Percentiles rank a stretch among this genome's conserved stretches.
Evolutionary conservation across 2,329 filamentous ascomycete genomes (phyloP).

Genomic region (Sporothrix brasiliensis): DNA sequence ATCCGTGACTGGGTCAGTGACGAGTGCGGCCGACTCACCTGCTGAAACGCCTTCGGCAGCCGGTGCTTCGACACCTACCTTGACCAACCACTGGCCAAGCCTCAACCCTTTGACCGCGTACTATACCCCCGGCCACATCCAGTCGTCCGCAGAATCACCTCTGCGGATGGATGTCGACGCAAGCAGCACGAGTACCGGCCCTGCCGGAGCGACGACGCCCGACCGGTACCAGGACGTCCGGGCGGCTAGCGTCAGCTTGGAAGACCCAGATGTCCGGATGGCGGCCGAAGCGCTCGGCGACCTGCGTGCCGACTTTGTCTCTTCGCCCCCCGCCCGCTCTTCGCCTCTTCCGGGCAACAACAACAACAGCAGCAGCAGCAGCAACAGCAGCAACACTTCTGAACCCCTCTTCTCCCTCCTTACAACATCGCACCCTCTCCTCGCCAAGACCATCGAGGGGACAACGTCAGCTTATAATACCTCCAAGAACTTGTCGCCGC

Average conservation of each 20-base stretch:
- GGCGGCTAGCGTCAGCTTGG: conserved; percentile 59
- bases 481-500: conserved; percentile 87
- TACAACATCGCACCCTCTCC: conserved; percentile 82
- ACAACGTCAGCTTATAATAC: conserved; percentile 83
- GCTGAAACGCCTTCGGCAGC: conserved; percentile 8
- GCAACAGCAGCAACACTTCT: conserved; percentile 46
- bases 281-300: conserved; percentile 77
- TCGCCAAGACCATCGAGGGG: conserved; percentile 81
- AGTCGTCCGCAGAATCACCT: conserved; percentile 51
- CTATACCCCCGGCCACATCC: conserved; percentile 50
- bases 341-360: conserved; percentile 46
- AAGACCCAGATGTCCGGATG: conserved; percentile 68
- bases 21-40: conserved; percentile 13
- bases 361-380: conserved; percentile 43
- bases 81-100: conserved; percentile 51
- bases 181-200: conserved; percentile 45
- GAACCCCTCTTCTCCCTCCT: conserved; percentile 86
- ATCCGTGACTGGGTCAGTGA: conserved; percentile 23
- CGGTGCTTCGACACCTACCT: conserved; percentile 33
- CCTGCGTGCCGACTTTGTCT: conserved; percentile 68
- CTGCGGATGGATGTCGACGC: conserved; percentile 55
- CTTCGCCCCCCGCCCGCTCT: conserved; percentile 59
- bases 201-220: conserved; percentile 46
- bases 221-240: conserved; percentile 50
- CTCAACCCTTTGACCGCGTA: conserved; percentile 55